Percentiles rank a stretch among this genome's conserved stretches.
Evolutionary conservation across 306 rosid species (phyloP).

Genomic region (Vicia villosa): DNA sequence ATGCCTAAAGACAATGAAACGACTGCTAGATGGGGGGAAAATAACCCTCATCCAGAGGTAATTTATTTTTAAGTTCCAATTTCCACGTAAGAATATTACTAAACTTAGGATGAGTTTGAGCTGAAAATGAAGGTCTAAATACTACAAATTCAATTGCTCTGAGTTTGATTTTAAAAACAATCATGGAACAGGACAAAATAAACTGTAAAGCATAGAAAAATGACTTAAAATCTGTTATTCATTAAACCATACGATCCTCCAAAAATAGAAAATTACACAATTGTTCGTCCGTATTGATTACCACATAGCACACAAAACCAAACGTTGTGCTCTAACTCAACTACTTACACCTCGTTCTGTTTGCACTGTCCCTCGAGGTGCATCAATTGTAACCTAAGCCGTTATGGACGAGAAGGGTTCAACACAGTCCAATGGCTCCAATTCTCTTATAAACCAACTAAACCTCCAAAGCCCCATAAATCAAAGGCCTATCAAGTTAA

Average conservation of each 20-base stretch:
- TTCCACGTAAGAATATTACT: neutral
- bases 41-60: neutral
- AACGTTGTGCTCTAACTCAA: neutral
- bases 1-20: constrained; percentile 21
- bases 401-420: neutral
- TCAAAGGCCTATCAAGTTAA: neutral
- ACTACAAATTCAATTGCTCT: neutral
- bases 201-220: neutral
- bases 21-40: neutral
- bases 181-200: neutral
- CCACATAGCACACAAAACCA: neutral
- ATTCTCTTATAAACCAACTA: neutral
- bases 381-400: constrained; percentile 8
- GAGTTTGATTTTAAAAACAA: neutral
- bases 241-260: neutral
- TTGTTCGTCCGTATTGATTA: neutral
- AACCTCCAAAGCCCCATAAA: neutral
- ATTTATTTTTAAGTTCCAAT: neutral
- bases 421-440: neutral
- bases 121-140: neutral
- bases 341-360: neutral
- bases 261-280: neutral
- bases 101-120: neutral
- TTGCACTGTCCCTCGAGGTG: neutral
- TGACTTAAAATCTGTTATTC: neutral